Percentiles rank a stretch among this genome's conserved stretches.
Conservation (phyloP, 2,329 filamentous ascomycete genomes). For the Plectosphaerella cucumerina region DNA sequence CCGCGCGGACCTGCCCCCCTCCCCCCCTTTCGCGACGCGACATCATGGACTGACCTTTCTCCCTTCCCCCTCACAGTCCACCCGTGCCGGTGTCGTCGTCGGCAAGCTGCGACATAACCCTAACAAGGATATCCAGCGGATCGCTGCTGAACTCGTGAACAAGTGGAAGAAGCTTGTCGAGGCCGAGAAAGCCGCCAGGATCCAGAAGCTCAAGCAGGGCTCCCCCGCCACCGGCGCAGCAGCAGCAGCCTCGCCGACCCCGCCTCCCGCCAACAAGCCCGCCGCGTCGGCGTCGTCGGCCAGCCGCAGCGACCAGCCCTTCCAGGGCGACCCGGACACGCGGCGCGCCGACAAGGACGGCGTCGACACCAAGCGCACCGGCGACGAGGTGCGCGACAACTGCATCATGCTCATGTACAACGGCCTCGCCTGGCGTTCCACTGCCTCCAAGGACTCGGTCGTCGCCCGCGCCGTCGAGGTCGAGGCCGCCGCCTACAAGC, state of each 20-base stretch:
- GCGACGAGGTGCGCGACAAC: slow-evolving; percentile 69
- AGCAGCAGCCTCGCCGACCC: slow-evolving; percentile 49
- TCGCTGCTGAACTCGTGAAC: slow-evolving; percentile 77
- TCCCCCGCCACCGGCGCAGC: slow-evolving; percentile 36
- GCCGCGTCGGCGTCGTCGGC: slow-evolving; percentile 23
- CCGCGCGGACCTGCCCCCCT: too few relatives aligned
- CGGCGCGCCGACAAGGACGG: slow-evolving; percentile 75
- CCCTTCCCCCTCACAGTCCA: slow-evolving; percentile 47
- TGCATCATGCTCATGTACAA: slow-evolving; percentile 94
- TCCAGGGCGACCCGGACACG: slow-evolving; percentile 68
- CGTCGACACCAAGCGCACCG: slow-evolving; percentile 72
- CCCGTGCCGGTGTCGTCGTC: slow-evolving; percentile 86
- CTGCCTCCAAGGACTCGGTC: slow-evolving; percentile 66
- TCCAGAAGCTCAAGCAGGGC: slow-evolving; percentile 28
- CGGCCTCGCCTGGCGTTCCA: slow-evolving; percentile 69
- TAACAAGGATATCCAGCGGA: slow-evolving; percentile 74
- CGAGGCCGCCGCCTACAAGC: slow-evolving; percentile 70
- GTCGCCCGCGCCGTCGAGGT: slow-evolving; percentile 76
- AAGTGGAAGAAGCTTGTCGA: slow-evolving; percentile 85
- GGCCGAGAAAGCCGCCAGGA: slow-evolving; percentile 49
- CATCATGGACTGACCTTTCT: too few relatives aligned
- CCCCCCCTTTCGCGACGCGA: too few relatives aligned
- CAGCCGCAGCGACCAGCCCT: slow-evolving; percentile 31
- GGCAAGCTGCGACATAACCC: slow-evolving; percentile 74
- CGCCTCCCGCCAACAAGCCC: slow-evolving; percentile 39